phyloP scores from a whole-genome alignment of 2,329 filamentous ascomycete species.

The Neonectria neomacrospora region DNA sequence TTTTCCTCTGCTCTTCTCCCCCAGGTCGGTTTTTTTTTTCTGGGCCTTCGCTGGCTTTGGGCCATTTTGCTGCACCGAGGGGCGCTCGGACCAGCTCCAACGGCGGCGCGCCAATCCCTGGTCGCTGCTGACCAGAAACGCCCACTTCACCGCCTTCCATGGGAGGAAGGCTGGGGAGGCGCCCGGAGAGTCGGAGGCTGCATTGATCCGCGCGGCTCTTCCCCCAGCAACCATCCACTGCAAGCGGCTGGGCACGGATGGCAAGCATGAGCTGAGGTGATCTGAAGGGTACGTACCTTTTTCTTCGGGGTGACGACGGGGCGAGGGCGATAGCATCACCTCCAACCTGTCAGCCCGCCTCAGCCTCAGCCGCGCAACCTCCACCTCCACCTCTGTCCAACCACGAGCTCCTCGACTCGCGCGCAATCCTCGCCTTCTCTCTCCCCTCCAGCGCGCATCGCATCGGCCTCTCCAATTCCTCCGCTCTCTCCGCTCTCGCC shows the following conservation, averaged over 20 bases:
- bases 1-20: slow-evolving; percentile 31
- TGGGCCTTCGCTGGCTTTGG: slow-evolving; percentile 15
- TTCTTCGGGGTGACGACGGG: slow-evolving; percentile 13
- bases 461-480: neutral
- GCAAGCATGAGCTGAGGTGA: no score
- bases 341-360: slow-evolving; percentile 15
- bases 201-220: slow-evolving; percentile 30
- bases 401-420: slow-evolving; percentile 3
- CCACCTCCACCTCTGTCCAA: slow-evolving; percentile 27
- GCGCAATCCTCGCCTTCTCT: neutral
- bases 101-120: slow-evolving; percentile 27
- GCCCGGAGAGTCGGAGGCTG: slow-evolving; percentile 15
- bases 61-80: slow-evolving; percentile 19
- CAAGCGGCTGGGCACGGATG: no score
- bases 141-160: slow-evolving; percentile 34
- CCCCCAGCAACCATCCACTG: slow-evolving; percentile 14
- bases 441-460: slow-evolving; percentile 8
- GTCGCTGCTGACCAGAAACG: slow-evolving; percentile 30
- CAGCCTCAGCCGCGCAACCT: slow-evolving; percentile 40
- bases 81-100: slow-evolving; percentile 24
- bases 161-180: neutral
- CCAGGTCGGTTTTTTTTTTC: slow-evolving; percentile 35
- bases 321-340: slow-evolving; percentile 39
- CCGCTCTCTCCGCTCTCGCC: neutral
- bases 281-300: slow-evolving; percentile 36